Conservation (phyloP, 208 protist species). For the Acanthamoeba rhysodes region DNA sequence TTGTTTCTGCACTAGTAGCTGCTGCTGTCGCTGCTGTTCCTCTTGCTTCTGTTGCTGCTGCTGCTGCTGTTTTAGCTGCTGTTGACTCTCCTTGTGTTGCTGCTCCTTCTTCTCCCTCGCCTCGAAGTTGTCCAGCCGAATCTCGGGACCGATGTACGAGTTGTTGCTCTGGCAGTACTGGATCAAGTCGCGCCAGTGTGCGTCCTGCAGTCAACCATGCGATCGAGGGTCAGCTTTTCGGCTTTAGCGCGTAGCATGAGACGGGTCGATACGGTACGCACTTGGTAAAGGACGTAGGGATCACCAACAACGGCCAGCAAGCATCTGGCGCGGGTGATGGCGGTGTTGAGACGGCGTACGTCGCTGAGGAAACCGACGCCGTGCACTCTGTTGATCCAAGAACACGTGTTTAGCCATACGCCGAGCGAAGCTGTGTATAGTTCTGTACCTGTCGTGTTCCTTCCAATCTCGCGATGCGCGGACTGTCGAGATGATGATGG, state of each 20-base stretch:
- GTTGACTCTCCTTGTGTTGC: background rate
- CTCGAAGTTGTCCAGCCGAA: background rate
- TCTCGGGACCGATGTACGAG: background rate
- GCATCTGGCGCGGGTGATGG: background rate
- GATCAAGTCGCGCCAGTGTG: background rate
- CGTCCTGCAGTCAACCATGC: background rate
- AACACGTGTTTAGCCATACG: background rate
- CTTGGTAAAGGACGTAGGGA: background rate
- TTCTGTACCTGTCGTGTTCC: background rate
- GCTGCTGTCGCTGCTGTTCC: background rate
- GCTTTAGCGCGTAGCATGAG: background rate
- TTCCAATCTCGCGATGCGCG: background rate
- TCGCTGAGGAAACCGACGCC: background rate
- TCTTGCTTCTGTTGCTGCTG: background rate
- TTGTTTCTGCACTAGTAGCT: background rate
- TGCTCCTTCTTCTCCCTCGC: background rate
- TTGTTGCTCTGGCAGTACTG: background rate
- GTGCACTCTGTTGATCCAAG: background rate
- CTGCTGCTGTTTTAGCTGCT: background rate
- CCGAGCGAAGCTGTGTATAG: background rate
- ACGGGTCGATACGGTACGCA: background rate
- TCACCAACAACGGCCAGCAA: constrained; percentile 5
- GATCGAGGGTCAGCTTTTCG: background rate
- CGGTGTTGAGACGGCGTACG: background rate
- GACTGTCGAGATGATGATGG: constrained; percentile 16